Evolutionary conservation across 1,284 basidiomycete species (phyloP).

Genomic region (Rhodotorula sp.): DNA sequence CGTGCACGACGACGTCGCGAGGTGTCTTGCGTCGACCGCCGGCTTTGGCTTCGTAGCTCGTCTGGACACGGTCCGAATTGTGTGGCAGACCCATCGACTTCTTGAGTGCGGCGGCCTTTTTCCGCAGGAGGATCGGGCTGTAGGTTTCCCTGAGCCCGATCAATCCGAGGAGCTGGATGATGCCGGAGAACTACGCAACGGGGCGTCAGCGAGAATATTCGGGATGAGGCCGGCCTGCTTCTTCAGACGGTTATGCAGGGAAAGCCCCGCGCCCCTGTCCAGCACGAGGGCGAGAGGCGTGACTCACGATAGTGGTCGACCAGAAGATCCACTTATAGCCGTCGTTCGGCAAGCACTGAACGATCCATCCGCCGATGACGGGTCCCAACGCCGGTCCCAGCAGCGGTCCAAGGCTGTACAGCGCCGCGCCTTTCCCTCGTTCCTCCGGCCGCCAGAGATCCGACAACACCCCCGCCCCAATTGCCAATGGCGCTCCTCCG

Average conservation of each 20-base stretch:
- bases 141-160: conserved; percentile 47
- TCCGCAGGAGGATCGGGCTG: conserved; percentile 46
- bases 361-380: conserved; percentile 1
- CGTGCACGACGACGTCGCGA: conserved; percentile 45
- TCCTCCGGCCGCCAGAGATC: conserved; percentile 70
- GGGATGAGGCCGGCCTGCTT: not conserved
- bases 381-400: conserved; percentile 32
- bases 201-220: not conserved
- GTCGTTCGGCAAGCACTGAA: conserved; percentile 54
- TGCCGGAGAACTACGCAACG: conserved; percentile 16
- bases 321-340: conserved; percentile 57
- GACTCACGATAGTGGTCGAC: conserved; percentile 60
- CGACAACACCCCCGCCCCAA: conserved; percentile 59
- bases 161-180: conserved; percentile 55
- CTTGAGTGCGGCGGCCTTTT: conserved; percentile 52
- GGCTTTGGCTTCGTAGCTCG: conserved; percentile 36
- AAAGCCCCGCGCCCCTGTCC: conserved; percentile 41
- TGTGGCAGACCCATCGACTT: conserved; percentile 47
- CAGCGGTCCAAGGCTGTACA: conserved; percentile 63
- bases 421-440: conserved; percentile 64
- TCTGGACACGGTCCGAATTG: conserved; percentile 43
- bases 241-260: too few species aligned
- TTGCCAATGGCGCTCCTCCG: conserved; percentile 45
- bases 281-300: conserved; percentile 45
- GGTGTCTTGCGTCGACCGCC: conserved; percentile 38